These are phyloP conservation scores for Lachnellula willkommii DNA, from an alignment of 2,329 filamentous ascomycete species.

Conservation along the genomic window DNA sequence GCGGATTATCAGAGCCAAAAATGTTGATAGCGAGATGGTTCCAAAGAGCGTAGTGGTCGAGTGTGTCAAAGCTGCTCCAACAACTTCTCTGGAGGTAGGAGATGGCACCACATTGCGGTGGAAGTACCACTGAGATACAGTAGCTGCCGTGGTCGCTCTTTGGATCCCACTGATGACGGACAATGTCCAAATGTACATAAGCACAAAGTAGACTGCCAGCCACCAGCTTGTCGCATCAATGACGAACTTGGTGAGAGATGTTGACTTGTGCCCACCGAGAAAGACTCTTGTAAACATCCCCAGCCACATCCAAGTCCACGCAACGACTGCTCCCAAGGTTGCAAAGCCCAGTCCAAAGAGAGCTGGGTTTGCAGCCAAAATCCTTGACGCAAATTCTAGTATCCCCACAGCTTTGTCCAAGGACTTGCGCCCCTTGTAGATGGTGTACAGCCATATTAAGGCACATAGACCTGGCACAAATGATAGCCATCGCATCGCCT, in stretches of 20 bases:
- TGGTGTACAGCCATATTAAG: slow-evolving; percentile 75
- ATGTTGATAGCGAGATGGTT: slow-evolving; percentile 81
- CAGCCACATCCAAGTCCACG: slow-evolving; percentile 95
- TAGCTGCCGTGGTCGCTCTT: slow-evolving; percentile 85
- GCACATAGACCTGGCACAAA: slow-evolving; percentile 69
- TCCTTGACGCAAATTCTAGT: slow-evolving; percentile 84
- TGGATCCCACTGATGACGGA: slow-evolving; percentile 84
- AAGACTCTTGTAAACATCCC: slow-evolving; percentile 96
- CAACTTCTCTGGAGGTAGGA: slow-evolving; percentile 73
- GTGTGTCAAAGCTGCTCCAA: slow-evolving; percentile 76
- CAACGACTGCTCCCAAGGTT: slow-evolving; percentile 67
- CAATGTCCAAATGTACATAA: slow-evolving; percentile 94
- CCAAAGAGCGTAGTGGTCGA: slow-evolving; percentile 83
- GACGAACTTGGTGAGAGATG: slow-evolving; percentile 59
- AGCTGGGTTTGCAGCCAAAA: slow-evolving; percentile 77
- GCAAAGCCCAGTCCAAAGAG: slow-evolving; percentile 78
- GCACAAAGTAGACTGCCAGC: slow-evolving; percentile 84
- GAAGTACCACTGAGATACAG: slow-evolving; percentile 98
- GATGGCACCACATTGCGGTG: slow-evolving; percentile 78
- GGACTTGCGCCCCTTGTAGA: slow-evolving; percentile 73
- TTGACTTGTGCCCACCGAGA: slow-evolving; percentile 79
- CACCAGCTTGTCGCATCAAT: slow-evolving; percentile 90
- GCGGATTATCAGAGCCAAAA: slow-evolving; percentile 74
- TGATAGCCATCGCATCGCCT: slow-evolving; percentile 80
- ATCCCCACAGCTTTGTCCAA: slow-evolving; percentile 81